Percentiles rank a stretch among this genome's conserved stretches.
phyloP scores from a whole-genome alignment of 1,139 yeast genomes.

The Debaryomyces coudertii region DNA sequence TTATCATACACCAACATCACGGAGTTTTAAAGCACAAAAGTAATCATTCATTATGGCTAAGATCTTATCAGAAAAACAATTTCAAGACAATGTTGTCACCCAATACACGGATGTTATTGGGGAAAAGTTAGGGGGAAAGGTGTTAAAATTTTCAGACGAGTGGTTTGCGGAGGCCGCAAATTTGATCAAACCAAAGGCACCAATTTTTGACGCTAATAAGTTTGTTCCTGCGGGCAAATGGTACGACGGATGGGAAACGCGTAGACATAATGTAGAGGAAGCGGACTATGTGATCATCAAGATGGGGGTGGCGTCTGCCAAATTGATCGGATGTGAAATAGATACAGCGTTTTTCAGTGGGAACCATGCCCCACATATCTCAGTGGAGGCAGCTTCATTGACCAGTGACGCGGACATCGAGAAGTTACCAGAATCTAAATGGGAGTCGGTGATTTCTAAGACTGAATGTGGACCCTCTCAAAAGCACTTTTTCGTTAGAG shows the following conservation, averaged over 20 bases:
- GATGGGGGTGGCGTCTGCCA: slow-evolving; percentile 84
- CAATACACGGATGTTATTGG: slow-evolving; percentile 76
- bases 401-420: slow-evolving; percentile 34
- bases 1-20: neutral
- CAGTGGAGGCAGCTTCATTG: slow-evolving; percentile 72
- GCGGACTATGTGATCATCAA: slow-evolving; percentile 86
- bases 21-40: neutral
- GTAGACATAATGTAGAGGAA: slow-evolving; percentile 83
- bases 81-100: slow-evolving; percentile 48
- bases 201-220: slow-evolving; percentile 77
- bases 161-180: slow-evolving; percentile 96
- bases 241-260: slow-evolving; percentile 98
- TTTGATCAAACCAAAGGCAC: slow-evolving; percentile 76
- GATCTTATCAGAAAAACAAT: slow-evolving; percentile 40
- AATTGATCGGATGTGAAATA: slow-evolving; percentile 77
- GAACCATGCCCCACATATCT: slow-evolving; percentile 87
- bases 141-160: slow-evolving; percentile 75
- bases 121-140: slow-evolving; percentile 77
- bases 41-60: slow-evolving; percentile 27
- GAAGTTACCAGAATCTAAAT: slow-evolving; percentile 39
- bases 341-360: slow-evolving; percentile 95
- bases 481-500: slow-evolving; percentile 77
- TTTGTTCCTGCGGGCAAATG: slow-evolving; percentile 90
- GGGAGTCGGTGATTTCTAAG: slow-evolving; percentile 73
- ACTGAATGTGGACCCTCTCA: slow-evolving; percentile 87